Base-by-base conservation (phyloP, 805 yeast genomes). In the Pichia heedii region DNA sequence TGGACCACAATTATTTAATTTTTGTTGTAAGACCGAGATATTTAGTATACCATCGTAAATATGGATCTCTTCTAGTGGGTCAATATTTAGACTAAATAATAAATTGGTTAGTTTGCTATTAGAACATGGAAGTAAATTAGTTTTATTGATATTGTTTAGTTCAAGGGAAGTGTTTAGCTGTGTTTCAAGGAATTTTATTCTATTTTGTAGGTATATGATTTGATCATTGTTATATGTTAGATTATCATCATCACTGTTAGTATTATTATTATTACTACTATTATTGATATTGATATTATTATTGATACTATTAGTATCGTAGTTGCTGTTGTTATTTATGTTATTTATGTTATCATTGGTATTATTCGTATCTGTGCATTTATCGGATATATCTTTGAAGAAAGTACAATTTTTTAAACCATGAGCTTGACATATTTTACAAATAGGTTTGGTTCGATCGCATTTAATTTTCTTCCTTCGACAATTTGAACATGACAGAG, bases 1-100 rank as follows among this genome's bases (percentile, higher is more conserved):
- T 0, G 81, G 76, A 2, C 80, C 81, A 55, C 66, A 69, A 50
- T 69, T 68, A 45, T 65, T 62, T 29, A 69, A 55, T 26, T 73
- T 55, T 3, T 67, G 32, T 13, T 29, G 12, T 7, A 29, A 3
- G 13, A 13, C 12, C 4, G 32, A 16, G 6, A 29, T 13, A 15
- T 29, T 29, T 29, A 29, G 5, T 49, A 65, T 64, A 2, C 70
- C 71, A 1, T 57, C 56, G 45, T 65, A 69, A 24, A 74, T 58
- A 38, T 71, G 63, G 8, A 77, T 58, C 2, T 47, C 44, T 16
- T 70, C 77, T n/a, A 62, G 54, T 0, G 58, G 53, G n/a, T 60
- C 51, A 32, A 58, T 36, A 3, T 50, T 49, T 5, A 52, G 44
- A 13, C 6, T 33, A 5, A 29, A 18, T 12, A 29, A 36, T 15